Conservation (phyloP, 768 basidiomycete species). For the Lactarius sanguifluus region DNA sequence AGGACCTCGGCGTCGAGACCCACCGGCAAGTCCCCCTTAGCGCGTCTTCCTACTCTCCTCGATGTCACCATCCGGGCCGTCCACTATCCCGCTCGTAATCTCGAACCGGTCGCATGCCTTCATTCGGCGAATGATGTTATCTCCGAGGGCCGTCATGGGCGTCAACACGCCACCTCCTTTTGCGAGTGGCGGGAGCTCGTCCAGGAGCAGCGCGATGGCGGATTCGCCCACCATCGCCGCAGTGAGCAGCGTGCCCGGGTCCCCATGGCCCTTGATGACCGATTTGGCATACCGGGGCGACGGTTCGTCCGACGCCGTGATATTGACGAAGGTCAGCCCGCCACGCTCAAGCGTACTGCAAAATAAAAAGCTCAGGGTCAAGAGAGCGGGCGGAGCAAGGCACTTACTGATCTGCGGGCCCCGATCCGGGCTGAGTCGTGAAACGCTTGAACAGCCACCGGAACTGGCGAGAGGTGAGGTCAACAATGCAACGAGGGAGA, state of each 20-base stretch:
- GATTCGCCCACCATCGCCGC: constrained; percentile 76
- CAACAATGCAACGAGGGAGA: background rate
- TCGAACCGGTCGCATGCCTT: constrained; percentile 55
- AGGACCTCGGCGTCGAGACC: background rate
- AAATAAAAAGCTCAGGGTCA: background rate
- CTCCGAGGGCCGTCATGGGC: constrained; percentile 79
- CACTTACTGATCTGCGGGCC: constrained; percentile 64
- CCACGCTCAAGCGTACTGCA: constrained; percentile 59
- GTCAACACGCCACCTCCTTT: constrained; percentile 78
- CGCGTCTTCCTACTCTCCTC: constrained; percentile 14
- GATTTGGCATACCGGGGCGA: constrained; percentile 54
- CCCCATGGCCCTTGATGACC: constrained; percentile 63
- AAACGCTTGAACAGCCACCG: constrained; percentile 56
- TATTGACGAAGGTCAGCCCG: constrained; percentile 60
- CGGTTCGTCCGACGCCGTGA: constrained; percentile 56
- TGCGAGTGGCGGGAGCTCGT: constrained; percentile 56
- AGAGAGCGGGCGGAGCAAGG: background rate
- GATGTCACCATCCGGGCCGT: constrained; percentile 15
- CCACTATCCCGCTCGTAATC: constrained; percentile 53
- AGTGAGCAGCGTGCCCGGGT: constrained; percentile 71
- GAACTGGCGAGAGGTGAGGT: constrained; percentile 39
- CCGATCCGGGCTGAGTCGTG: constrained; percentile 55
- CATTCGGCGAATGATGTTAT: constrained; percentile 68
- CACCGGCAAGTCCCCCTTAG: background rate
- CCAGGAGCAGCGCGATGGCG: constrained; percentile 67